These are phyloP conservation scores for Plasmopara viticola DNA, from an alignment of 352 stramenopile genomes.

Conservation along the genomic window DNA sequence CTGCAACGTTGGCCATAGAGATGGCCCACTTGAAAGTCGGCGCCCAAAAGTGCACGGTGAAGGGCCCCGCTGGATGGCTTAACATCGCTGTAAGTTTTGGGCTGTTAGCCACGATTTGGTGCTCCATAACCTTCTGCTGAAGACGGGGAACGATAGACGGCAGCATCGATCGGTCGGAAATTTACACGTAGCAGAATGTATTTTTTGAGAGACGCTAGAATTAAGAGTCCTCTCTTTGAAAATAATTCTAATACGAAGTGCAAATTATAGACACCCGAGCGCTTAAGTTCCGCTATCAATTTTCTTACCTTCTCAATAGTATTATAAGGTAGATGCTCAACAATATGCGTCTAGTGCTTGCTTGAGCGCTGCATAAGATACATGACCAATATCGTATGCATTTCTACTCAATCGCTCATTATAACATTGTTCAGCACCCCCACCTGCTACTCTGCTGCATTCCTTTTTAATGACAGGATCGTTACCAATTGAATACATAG, in stretches of 20 bases:
- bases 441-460: constrained; percentile 12
- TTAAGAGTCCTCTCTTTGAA: too few species aligned
- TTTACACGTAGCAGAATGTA: too few species aligned
- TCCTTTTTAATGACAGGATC: not conserved
- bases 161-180: constrained; percentile 27
- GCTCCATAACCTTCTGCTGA: constrained; percentile 66
- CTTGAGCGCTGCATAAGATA: too few species aligned
- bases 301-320: too few species aligned
- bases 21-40: constrained; percentile 87
- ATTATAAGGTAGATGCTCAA: too few species aligned
- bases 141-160: constrained; percentile 67
- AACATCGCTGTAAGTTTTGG: constrained; percentile 57
- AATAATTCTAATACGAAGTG: too few species aligned
- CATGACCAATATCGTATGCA: not conserved
- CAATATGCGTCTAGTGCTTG: too few species aligned
- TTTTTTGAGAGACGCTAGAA: too few species aligned
- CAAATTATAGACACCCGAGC: too few species aligned
- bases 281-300: too few species aligned
- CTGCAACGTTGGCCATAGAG: constrained; percentile 79
- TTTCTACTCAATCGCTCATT: not conserved
- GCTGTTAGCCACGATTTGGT: constrained; percentile 63
- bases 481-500: constrained; percentile 85
- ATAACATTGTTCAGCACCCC: constrained; percentile 4
- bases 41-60: constrained; percentile 89
- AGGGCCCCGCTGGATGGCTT: constrained; percentile 74